Evolutionary conservation across 768 basidiomycete genomes (phyloP), one percentile per base, ranked within the genome.

Genomic region (Cystobasidium ongulense): DNA sequence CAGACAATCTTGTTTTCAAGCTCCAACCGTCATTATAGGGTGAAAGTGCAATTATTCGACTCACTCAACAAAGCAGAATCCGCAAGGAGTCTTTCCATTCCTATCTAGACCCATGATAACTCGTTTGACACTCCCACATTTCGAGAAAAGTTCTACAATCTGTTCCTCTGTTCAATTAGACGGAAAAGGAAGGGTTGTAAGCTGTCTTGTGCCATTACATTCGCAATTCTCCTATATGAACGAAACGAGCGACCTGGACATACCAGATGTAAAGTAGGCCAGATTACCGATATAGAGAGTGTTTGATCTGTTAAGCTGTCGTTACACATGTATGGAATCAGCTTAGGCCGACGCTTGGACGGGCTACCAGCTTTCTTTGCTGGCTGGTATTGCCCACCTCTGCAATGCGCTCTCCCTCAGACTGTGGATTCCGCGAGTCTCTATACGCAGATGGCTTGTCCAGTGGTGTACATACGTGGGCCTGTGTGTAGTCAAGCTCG

Each of bases 391-490:
- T 15, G 41, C 23, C 53, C 29, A 21, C 59, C 46, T 54, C 59
- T 33, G 77, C 65, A 31, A 39, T 64, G 33, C n/a, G 50, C 57
- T 65, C 38, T 13, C 27, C 11, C 25, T n/a, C 27, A 41, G 46
- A 59, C 46, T 38, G 64, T 38, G 59, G 31, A 57, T 4, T 76
- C 79, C 94, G 90, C 17, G 91, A 94, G 82, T 99, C 95, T 81
- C 93, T 92, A 83, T 99, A 99, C 81, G 92, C 92, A 4, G 93
- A 96, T 57, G 93, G 94, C 81, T 92, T 90, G 83, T 97, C 95
- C 77, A 97, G 85, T 38, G 89, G 82, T 33, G 85, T 79, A 59
- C 95, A 88, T 78, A 95, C 88, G 84, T 94, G 89, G 52, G 93
- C 87, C 92, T 67, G 43, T 25, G 29, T 7, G 27, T 29, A 31